phyloP scores from a whole-genome alignment of 306 rosid genomes.

The Carpinus viminea region DNA sequence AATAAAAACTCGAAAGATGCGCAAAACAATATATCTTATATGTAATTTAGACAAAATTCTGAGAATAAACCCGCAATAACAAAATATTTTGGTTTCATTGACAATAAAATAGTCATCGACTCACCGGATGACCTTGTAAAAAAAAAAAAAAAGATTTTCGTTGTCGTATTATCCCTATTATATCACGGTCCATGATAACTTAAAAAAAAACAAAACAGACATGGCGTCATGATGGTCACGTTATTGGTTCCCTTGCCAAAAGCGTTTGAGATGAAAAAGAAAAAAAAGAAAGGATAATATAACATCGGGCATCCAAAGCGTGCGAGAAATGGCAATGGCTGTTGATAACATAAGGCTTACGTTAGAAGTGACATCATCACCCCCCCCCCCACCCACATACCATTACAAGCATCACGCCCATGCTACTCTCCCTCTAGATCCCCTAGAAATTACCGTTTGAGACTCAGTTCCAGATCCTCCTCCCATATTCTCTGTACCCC shows the following conservation, averaged over 20 bases:
- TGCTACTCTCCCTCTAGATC: neutral
- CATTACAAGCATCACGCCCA: neutral
- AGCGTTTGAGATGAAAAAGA: neutral
- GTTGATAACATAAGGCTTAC: conserved; percentile 51
- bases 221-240: neutral
- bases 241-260: neutral
- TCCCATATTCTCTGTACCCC: neutral
- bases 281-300: neutral
- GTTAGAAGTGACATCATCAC: conserved; percentile 57
- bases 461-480: neutral
- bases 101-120: too few species aligned
- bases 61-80: too few species aligned
- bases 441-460: conserved; percentile 15
- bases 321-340: neutral
- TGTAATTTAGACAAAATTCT: too few species aligned
- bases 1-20: too few species aligned
- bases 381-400: neutral
- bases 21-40: too few species aligned
- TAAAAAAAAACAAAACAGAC: too few species aligned
- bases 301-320: neutral
- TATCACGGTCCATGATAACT: too few species aligned
- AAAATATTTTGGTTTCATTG: too few species aligned
- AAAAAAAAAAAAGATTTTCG: too few species aligned
- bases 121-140: too few species aligned
- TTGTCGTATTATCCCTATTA: too few species aligned